Evolutionary conservation across 2,329 filamentous ascomycete genomes (phyloP), one percentile per base, ranked within the genome.

Genomic region (Neopestalotiopsis clavispora): DNA sequence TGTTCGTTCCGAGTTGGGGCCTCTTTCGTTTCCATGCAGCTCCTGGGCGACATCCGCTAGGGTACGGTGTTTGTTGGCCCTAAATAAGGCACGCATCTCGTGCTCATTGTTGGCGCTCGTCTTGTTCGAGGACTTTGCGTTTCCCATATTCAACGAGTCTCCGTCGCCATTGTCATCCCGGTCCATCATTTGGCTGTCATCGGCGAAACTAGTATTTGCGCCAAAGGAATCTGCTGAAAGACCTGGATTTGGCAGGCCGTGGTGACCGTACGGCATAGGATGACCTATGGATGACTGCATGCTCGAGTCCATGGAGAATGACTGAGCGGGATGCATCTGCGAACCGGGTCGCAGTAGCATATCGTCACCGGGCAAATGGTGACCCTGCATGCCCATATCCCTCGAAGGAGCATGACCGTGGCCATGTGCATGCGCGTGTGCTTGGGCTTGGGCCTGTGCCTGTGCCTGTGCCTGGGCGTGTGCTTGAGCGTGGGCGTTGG

Each of bases 71-170:
- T 89, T 88, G 76, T 94, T 94, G 68, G 86, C 84, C n/a, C 85
- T 82, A 71, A 94, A 92, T 64, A 95, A 84, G 75, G 93, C 91
- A 58, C 92, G 87, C 86, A 95, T 90, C 78, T 95, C 93, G 69
- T 92, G 85, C 78, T 95, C 93, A 74, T 95, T 95, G 72, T 93
- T 94, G 2, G 92, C 92, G 71, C 90, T 94, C 17, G 91, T 90
- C 63, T 90, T 87, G 34, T 88, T 85, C 9, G 86, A 80, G 34
- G 88, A 85, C 78, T 89, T 91, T 42, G 86, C 81, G 52, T 85
- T 84, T 32, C 80, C 80, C 17, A 79, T 75, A 7, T 81, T 79
- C 69, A 87, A 76, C 3, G 87, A 86, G 67, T 90, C 87, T 20
- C 79, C 84, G 13, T 90, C 89, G 12, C 89, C 86, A 59, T 85